A percentile compares a stretch with the other conserved stretches of the same genome.
These are phyloP conservation scores for Kluyveromyces lactis DNA, from an alignment of 805 yeast genomes.

Conservation along the genomic window DNA sequence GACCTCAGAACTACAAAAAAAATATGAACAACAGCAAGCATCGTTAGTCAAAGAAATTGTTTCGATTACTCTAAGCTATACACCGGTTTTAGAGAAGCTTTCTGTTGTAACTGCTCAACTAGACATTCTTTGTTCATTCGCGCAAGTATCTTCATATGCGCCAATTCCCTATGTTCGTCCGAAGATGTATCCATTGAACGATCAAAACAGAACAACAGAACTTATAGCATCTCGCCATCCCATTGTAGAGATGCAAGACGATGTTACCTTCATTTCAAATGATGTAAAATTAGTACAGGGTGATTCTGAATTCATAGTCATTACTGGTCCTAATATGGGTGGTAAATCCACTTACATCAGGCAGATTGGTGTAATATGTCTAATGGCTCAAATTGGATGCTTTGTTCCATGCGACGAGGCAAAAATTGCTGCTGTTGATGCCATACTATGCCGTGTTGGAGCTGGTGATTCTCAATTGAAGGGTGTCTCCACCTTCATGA, in stretches of 20 bases:
- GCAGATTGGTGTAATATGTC: slow-evolving; percentile 78
- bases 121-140: slow-evolving; percentile 81
- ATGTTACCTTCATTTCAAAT: slow-evolving; percentile 81
- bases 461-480: slow-evolving; percentile 97
- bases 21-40: slow-evolving; percentile 68
- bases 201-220: slow-evolving; percentile 39
- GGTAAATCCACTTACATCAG: slow-evolving; percentile 92
- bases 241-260: slow-evolving; percentile 87
- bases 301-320: slow-evolving; percentile 62
- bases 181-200: slow-evolving; percentile 43
- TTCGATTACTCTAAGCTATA: slow-evolving; percentile 69
- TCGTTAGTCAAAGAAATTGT: slow-evolving; percentile 78
- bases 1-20: slow-evolving; percentile 48
- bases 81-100: slow-evolving; percentile 65
- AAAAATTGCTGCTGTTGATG: slow-evolving; percentile 78
- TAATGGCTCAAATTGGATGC: slow-evolving; percentile 85
- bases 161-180: slow-evolving; percentile 79
- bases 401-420: slow-evolving; percentile 78
- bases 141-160: slow-evolving; percentile 75
- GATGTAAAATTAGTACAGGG: slow-evolving; percentile 62
- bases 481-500: slow-evolving; percentile 96
- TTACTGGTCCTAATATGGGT: slow-evolving; percentile 97
- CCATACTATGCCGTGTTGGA: slow-evolving; percentile 93
- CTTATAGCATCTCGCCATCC: slow-evolving; percentile 87
- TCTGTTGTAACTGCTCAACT: slow-evolving; percentile 58